Evolutionary conservation across 768 basidiomycete species (phyloP), one percentile per base, ranked within the genome.

Genomic region (Suillus sp.): DNA sequence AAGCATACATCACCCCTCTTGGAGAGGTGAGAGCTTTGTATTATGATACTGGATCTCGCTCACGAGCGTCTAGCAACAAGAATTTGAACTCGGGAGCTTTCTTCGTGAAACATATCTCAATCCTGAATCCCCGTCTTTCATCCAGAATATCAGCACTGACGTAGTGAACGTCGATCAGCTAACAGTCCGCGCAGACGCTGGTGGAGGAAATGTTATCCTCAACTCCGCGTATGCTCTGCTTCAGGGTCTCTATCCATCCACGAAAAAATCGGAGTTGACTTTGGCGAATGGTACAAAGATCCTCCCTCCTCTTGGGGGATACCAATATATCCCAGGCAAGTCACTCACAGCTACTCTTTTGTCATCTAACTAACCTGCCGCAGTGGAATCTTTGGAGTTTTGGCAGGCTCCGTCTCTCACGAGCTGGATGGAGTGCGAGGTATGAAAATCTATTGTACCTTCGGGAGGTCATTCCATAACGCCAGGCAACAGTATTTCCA

Each of bases 161-260:
- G 77, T 92, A 60, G 89, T 84, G 34, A 81, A 90, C 77, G 83
- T 89, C 68, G 82, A 79, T 67, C 84, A 92, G 74, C 80, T 94
- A 64, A 86, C 84, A 67, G 83, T 90, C 60, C 87, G 87, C 65
- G 91, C 90, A 69, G 93, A 94, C 76, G 86, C 87, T 56, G 92
- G 92, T 51, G 87, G 87, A 75, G 92, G 92, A 58, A 82, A 86
- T 27, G 87, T 89, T 53, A 91, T 92, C 66, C 89, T 91, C 76
- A 91, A 95, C 80, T 90, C 90, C 9, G 87, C 92, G 20, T 88
- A 89, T 64, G 92, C 93, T 16, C 78, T 93, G 43, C 82, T 93
- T 47, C 94, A 95, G 72, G 92, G 93, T 40, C 81, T 95, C 57
- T 93, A 89, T 81, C 93, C 93, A 14, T 91, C 92, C 5, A 90